Base-by-base conservation (phyloP, 1,284 basidiomycete species). In the Tilletiaria anomala region DNA sequence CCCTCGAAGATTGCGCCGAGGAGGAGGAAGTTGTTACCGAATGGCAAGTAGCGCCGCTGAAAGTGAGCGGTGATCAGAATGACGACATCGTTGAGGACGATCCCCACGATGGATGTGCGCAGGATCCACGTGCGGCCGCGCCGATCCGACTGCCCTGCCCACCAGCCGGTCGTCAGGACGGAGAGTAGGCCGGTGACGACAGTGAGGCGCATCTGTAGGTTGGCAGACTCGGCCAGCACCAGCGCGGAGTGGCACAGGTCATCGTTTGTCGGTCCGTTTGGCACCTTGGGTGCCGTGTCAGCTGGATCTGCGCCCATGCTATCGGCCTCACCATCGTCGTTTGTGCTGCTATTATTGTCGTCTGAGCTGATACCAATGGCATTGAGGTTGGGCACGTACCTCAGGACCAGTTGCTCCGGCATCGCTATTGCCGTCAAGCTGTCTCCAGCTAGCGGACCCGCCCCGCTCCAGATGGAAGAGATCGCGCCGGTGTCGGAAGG, bases 101-200 rank as follows among this genome's bases (percentile, higher is more conserved):
- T 66, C 3, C 86, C 83, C 15, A 80, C 51, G 4, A 80, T 78
- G 12, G 78, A 70, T 18, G 79, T 69, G 10, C 79, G 77, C 41
- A 91, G 74, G 23, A 89, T 78, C 35, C 73, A 75, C 4, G 77
- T 82, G 20, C 87, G 74, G 8, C 87, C 87, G 45, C 79, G 69
- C 15, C 77, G 72, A 61, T 89, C 84, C 6, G 83, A 79, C 35
- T 80, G 79, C 45, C 76, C 75, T 26, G 83, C 83, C 87, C 87
- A 93, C 75, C 78, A 85, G 6, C 82, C 83, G 0, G 84, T 84
- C 1, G 83, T 86, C 23, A 88, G 66, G 0, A 82, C 84, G 3
- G 81, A 80, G 3, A 89, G 73, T 4, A 78, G 56, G n/a, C 87
- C 87, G 75, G 81, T 80, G 4, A 74, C 78, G 5, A 80, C 76